A percentile compares a stretch with the other conserved stretches of the same genome.
These are phyloP conservation scores for Pelargonium nanum DNA, from an alignment of 345 rosid genomes.

Conservation along the genomic window DNA sequence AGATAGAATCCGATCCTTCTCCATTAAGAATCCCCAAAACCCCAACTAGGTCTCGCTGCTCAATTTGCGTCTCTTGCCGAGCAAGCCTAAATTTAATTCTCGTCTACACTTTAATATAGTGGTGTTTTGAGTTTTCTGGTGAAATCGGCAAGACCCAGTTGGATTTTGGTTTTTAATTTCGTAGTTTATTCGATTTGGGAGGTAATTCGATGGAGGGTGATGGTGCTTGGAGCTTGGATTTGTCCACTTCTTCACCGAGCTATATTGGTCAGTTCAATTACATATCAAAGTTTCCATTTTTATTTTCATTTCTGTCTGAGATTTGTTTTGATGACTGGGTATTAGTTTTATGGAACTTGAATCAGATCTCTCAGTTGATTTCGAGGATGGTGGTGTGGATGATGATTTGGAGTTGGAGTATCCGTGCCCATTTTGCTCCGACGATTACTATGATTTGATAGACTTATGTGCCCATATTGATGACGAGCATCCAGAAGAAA, in stretches of 20 bases:
- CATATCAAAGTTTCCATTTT: background rate
- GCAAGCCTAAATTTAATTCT: background rate
- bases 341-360: conserved; percentile 4
- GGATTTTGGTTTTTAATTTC: background rate
- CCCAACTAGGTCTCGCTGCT: background rate
- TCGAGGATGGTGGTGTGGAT: conserved; percentile 45
- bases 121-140: background rate
- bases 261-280: background rate
- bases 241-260: background rate
- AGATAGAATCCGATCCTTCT: background rate
- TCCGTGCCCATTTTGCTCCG: conserved; percentile 54
- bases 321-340: background rate
- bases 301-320: background rate
- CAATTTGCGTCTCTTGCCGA: background rate
- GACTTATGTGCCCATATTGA: conserved; percentile 50
- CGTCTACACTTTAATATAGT: background rate
- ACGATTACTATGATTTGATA: conserved; percentile 40
- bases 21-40: background rate
- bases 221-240: background rate
- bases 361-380: conserved; percentile 28
- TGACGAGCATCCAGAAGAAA: conserved; percentile 54
- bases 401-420: conserved; percentile 42
- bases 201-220: background rate
- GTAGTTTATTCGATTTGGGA: background rate
- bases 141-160: background rate